Percentiles rank a stretch among this genome's conserved stretches.
These are phyloP conservation scores for Pseudopyrenochaeta lycopersici DNA, from an alignment of 2,329 filamentous ascomycete species.

Conservation along the genomic window DNA sequence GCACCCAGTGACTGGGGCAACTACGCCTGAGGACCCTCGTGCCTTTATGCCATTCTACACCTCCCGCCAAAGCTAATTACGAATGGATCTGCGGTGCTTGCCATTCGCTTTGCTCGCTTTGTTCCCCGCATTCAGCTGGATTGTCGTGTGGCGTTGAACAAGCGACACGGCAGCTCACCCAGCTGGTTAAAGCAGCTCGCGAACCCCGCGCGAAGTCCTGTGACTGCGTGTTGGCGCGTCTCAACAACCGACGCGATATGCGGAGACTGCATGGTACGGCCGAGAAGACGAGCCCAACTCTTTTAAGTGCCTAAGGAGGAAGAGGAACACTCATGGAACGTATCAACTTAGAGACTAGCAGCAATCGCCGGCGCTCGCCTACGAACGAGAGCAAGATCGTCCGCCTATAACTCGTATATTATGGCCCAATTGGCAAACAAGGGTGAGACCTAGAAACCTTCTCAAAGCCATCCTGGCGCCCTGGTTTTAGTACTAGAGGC, in stretches of 20 bases:
- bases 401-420: too few species aligned
- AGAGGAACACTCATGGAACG: too few species aligned
- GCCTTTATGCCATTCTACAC: not conserved
- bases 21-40: not conserved
- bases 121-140: not conserved
- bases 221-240: not conserved
- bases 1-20: not conserved
- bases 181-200: not conserved
- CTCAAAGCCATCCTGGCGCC: too few species aligned
- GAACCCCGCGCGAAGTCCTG: conserved; percentile 1
- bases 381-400: too few species aligned
- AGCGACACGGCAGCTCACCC: conserved; percentile 6
- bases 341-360: too few species aligned
- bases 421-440: too few species aligned
- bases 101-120: not conserved
- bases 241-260: not conserved
- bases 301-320: too few species aligned
- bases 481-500: too few species aligned
- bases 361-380: too few species aligned
- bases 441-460: too few species aligned
- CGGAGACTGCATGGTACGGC: not conserved
- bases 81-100: not conserved
- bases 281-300: not conserved
- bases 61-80: not conserved
- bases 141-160: not conserved